These are phyloP conservation scores for Alternaria ventricosa DNA, from an alignment of 2,329 filamentous ascomycete genomes.

Conservation along the genomic window DNA sequence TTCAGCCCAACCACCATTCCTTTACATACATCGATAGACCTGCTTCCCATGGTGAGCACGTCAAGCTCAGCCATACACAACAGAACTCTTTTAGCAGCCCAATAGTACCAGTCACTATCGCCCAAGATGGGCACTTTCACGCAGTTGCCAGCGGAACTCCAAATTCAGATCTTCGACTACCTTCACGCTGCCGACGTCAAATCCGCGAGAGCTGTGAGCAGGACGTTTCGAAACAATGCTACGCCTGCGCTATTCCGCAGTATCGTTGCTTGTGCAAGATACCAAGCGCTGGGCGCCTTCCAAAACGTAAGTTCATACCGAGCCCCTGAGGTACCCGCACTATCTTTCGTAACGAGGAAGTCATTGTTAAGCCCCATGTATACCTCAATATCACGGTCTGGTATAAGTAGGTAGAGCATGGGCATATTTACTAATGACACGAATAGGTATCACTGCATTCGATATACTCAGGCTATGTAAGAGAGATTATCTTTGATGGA, in stretches of 20 bases:
- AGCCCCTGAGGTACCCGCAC: neutral
- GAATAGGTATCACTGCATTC: conserved; percentile 21
- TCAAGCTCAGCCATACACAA: neutral
- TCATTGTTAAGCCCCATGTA: neutral
- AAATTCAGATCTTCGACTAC: conserved; percentile 36
- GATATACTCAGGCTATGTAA: conserved; percentile 34
- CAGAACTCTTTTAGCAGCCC: neutral
- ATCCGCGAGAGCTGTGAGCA: conserved; percentile 27
- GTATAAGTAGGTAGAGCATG: neutral
- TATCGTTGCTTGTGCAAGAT: conserved; percentile 35
- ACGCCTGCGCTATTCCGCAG: conserved; percentile 33
- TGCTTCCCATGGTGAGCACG: neutral
- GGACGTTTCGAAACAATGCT: conserved; percentile 29
- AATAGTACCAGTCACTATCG: neutral
- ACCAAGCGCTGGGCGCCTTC: conserved; percentile 36
- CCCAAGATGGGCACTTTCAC: conserved; percentile 14
- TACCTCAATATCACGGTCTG: neutral
- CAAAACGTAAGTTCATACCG: conserved; percentile 22
- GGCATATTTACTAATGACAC: neutral
- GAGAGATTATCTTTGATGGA: conserved; percentile 42
- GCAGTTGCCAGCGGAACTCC: conserved; percentile 36
- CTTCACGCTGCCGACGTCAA: conserved; percentile 32
- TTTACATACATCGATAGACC: neutral
- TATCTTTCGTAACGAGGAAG: neutral
- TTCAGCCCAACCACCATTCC: neutral